Conservation (phyloP, 1,139 yeast genomes). For the Geotrichum candidum region DNA sequence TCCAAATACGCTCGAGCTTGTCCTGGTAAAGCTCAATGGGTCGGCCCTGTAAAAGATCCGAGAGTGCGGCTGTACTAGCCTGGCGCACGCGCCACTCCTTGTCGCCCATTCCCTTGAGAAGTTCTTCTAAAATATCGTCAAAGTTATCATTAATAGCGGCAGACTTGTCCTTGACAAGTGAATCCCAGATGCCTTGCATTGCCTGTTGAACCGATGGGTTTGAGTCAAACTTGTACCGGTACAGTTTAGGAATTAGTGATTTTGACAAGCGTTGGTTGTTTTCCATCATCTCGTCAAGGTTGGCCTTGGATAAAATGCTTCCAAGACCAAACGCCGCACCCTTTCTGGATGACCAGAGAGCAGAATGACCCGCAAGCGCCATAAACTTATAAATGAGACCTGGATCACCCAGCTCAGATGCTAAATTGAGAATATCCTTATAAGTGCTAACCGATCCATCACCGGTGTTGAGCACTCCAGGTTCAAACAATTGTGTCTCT, state of each 20-base stretch:
- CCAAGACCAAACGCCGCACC: slow-evolving; percentile 95
- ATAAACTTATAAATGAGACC: slow-evolving; percentile 88
- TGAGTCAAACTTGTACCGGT: slow-evolving; percentile 82
- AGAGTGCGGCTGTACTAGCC: slow-evolving; percentile 72
- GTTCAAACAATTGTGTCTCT: slow-evolving; percentile 81
- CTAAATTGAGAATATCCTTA: slow-evolving; percentile 68
- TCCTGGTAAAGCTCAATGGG: slow-evolving; percentile 50
- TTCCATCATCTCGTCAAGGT: slow-evolving; percentile 57
- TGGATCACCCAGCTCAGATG: slow-evolving; percentile 94
- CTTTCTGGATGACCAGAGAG: slow-evolving; percentile 86
- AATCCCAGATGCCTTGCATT: slow-evolving; percentile 85
- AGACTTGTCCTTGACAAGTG: slow-evolving; percentile 59
- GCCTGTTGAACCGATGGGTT: slow-evolving; percentile 65
- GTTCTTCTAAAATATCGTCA: slow-evolving; percentile 55
- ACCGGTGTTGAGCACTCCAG: slow-evolving; percentile 70
- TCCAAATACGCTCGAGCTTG: slow-evolving; percentile 68
- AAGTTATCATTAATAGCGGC: slow-evolving; percentile 50
- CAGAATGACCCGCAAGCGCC: slow-evolving; percentile 84
- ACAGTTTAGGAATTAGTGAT: slow-evolving; percentile 72
- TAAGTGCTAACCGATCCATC: slow-evolving; percentile 87
- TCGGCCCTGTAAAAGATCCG: slow-evolving; percentile 61
- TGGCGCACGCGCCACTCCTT: slow-evolving; percentile 93
- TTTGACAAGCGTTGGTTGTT: slow-evolving; percentile 51
- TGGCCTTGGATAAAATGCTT: slow-evolving; percentile 71
- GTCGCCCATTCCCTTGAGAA: slow-evolving; percentile 65